Base-by-base conservation (phyloP, 257 asterid genomes). In the Solanum clarkiae region DNA sequence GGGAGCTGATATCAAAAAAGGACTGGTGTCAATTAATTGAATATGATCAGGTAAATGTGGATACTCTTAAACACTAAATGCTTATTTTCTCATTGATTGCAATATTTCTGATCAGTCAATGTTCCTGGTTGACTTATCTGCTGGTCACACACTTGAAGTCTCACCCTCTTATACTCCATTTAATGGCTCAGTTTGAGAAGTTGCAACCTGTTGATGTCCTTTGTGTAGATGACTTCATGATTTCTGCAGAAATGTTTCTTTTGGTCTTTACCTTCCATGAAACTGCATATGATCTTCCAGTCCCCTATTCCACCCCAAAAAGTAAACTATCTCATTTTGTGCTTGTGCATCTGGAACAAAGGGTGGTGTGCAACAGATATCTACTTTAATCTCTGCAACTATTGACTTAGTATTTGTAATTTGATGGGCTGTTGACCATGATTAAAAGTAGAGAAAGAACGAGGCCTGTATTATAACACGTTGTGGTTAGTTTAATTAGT, bases 1-100 rank as follows among this genome's bases (percentile, higher is more conserved):
- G 88, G 90, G 93, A 91, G 88, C 92, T 95, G 51, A 92, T 97
- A 59, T 91, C 93, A 49, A 91, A 86, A 75, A 89, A 85, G 86
- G 93, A 93, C 81, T 97, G 99, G 99, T 83, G 94, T 84, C 89
- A 89, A 89, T 87, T 97, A 87, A 84, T 86, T 16, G 94, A 92
- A 86, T 86, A 77, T 45, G 99, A 97, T 88, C 99, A 97, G 96
- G 99, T 93, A 86, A 88, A 42, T 53, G 44, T 36, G 54, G 81
- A 69, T 69, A 32, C 60, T 77, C 65, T 53, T 26, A 53, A 24
- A 54, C 71, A 40, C 63, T 65, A 32, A 69, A 53, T 54, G 47
- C 72, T 40, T 63, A 56, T n/a, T 70, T 69, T 54, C 69, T 55
- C 71, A 69, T 32, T 56, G 24, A 56, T 51, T 68, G 45, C 8